Conservation (phyloP, 148 eudicot genomes). For the Dysphania ambrosioides region DNA sequence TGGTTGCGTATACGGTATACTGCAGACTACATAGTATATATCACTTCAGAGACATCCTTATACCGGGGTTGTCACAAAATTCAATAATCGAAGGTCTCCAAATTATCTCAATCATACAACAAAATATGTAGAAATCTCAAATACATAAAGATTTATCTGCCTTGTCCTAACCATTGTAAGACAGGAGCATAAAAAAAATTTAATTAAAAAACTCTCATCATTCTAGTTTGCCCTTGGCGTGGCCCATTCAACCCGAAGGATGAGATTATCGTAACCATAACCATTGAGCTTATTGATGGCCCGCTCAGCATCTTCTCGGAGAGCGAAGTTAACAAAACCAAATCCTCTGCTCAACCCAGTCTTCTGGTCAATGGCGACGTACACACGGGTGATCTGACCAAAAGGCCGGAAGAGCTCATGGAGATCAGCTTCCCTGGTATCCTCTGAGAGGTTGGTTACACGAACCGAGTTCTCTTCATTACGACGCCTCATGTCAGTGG, state of each 20-base stretch:
- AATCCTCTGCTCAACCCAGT: conserved; percentile 89
- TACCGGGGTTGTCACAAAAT: no score
- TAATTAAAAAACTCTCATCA: background rate
- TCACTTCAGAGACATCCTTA: background rate
- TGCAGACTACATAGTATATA: no score
- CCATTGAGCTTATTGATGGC: conserved; percentile 92
- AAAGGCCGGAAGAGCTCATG: conserved; percentile 82
- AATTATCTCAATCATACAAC: background rate
- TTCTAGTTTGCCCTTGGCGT: conserved; percentile 66
- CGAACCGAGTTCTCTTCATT: conserved; percentile 95
- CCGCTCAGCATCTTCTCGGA: conserved; percentile 79
- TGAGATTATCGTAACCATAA: conserved; percentile 94
- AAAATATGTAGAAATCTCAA: background rate
- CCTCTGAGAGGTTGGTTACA: conserved; percentile 89
- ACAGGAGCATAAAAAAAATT: conserved; percentile 1
- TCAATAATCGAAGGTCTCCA: background rate
- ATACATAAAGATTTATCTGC: background rate
- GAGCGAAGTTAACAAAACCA: conserved; percentile 84
- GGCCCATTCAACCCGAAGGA: conserved; percentile 90
- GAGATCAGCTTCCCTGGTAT: conserved; percentile 85
- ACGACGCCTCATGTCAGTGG: conserved; percentile 85
- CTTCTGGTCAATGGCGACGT: conserved; percentile 94
- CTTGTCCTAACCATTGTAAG: background rate
- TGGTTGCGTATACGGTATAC: background rate
- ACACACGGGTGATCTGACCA: conserved; percentile 71